Evolutionary conservation across 1,139 yeast genomes (phyloP), one percentile per base, ranked within the genome.

Genomic region (Blastobotrys raffinosifermentans): DNA sequence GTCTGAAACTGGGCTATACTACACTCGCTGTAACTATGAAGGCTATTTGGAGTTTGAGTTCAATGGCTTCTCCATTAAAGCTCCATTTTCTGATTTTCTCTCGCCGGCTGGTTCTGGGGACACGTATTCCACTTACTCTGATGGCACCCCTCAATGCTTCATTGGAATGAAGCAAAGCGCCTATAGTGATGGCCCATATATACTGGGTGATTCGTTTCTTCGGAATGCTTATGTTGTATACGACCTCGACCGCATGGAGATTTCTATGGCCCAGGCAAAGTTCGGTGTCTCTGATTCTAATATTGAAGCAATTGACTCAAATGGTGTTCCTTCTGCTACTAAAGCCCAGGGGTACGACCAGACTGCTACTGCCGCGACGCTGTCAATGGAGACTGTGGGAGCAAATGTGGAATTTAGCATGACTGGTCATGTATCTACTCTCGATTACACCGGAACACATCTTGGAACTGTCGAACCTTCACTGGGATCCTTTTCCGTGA

Each of bases 191-290:
- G 27, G 11, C 7, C 14, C 14, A 6, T 25, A 10, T 20, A n/a
- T 60, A 2, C 49, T 74, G 25, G 83, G 83, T 6, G 81, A 75
- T 53, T 69, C 73, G 32, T 66, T 76, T 46, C 62, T 77, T 45
- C 62, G 78, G 41, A 63, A 62, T 45, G 74, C 73, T 11, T 77
- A 77, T 48, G 64, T 72, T 35, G 80, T 76, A 15, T 77, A 67
- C 40, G 78, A 77, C 52, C 62, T 74, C 43, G 80, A 74, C 6
- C 68, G 38, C 1, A 40, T 63, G 36, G 73, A 76, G 49, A 65
- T 83, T 19, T 74, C 78, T 1, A 3, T 29, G 19, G 31, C 31
- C 4, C 31, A 19, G n/a, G 31, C 17, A 4, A 29, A 29, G n/a
- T 29, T 15, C 31, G 17, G n/a, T 7, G 31, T 19, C 16, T n/a